Base-by-base conservation (phyloP, 805 yeast genomes). In the Wickerhamomyces canadensis region DNA sequence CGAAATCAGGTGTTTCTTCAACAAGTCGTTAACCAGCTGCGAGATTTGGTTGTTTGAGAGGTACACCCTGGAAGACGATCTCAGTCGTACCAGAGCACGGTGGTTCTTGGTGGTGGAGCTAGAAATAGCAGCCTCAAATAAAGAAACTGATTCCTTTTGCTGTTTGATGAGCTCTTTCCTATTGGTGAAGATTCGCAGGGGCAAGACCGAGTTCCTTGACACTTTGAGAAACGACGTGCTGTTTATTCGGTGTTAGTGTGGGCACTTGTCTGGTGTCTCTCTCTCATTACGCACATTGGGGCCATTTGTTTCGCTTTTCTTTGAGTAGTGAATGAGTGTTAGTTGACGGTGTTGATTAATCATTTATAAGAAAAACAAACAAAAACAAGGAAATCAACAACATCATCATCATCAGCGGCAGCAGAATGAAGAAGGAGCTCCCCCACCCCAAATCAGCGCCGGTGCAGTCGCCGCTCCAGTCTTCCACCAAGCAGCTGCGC, bases 1-100 rank as follows among this genome's bases (percentile, higher is more conserved):
- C 6, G 37, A 24, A 3, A 43, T 19, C 6, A 53, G 14, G 3
- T 44, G 40, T 0, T 44, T 45, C 26, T 44, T 47, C 14, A 53
- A 26, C 1, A 40, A 40, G 3, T 7, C 7, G 10, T 11, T 21
- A 6, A 47, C 34, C 3, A 53, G 39, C 10, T 42, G 39, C 5
- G 28, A 9, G 4, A 52, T 30, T 35, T 53, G 55, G 6, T 37
- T 26, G 29, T 53, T 52, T 6, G 53, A 50, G 9, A 53, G 34
- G 26, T 47, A 38, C 0, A 52, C 37, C 13, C 42, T 25, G 1
- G 42, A 16, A n/a, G 47, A 39, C 10, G 43, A 40, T 16, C 34
- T 29, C 15, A 48, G 33, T 2, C 49, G 25, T 2, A 51, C 47
- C 9, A 51, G 16, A 0, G 52, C 50, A 18, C 40, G 34, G 19